Conservation (phyloP, 2,329 filamentous ascomycete species). For the Sporothrix euskadiensis region DNA sequence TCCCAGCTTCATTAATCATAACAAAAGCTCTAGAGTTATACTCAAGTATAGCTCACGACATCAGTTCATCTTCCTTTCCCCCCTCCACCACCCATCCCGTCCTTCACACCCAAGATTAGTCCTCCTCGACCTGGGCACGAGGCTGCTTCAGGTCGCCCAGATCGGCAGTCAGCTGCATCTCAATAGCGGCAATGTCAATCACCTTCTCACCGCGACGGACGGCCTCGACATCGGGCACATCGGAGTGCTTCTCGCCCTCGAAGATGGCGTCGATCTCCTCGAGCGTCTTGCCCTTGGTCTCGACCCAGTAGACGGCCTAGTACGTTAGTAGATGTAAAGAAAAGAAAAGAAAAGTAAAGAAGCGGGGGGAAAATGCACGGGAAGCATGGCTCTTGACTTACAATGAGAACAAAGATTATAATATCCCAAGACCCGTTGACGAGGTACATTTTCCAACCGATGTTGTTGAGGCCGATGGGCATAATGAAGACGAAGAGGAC, state of each 20-base stretch:
- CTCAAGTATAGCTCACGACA: too few relatives aligned
- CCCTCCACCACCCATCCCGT: not conserved
- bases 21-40: not conserved
- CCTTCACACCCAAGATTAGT: not conserved
- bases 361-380: too few relatives aligned
- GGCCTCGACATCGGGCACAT: conserved; percentile 36
- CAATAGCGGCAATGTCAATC: conserved; percentile 33
- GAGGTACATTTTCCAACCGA: conserved; percentile 51
- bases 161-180: conserved; percentile 31
- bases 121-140: not conserved
- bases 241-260: conserved; percentile 40
- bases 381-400: conserved; percentile 33
- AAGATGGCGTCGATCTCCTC: conserved; percentile 45
- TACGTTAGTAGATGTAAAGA: not conserved
- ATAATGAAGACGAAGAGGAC: conserved; percentile 38
- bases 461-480: conserved; percentile 46
- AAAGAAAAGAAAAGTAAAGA: conserved; percentile 17
- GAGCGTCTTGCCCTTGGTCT: conserved; percentile 43
- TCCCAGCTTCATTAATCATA: not conserved
- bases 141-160: conserved; percentile 16
- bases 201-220: conserved; percentile 34
- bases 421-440: conserved; percentile 50
- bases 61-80: too few relatives aligned
- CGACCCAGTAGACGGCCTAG: conserved; percentile 41
- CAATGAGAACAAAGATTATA: conserved; percentile 43